These are phyloP conservation scores for Cutaneotrichosporon cyanovorans DNA, from an alignment of 1,284 basidiomycete genomes.

Conservation along the genomic window DNA sequence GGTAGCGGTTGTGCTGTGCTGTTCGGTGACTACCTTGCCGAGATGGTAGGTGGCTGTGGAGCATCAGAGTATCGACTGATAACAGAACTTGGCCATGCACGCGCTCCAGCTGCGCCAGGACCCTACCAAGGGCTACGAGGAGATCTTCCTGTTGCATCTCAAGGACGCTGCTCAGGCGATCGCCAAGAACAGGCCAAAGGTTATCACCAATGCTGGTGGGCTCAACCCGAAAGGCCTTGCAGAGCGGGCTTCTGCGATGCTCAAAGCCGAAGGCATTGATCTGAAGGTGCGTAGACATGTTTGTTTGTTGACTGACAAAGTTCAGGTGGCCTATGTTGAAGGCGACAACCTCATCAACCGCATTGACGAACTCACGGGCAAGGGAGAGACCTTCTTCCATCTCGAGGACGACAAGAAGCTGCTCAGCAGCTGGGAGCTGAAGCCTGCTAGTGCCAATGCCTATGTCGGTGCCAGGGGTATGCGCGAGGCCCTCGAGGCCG, in stretches of 20 bases:
- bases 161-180: constrained; percentile 10
- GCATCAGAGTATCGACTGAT: background rate
- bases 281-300: background rate
- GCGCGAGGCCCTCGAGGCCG: constrained; percentile 10
- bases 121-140: constrained; percentile 19
- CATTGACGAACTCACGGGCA: constrained; percentile 5
- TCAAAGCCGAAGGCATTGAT: constrained; percentile 1
- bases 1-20: constrained; percentile 7
- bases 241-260: constrained; percentile 7
- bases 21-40: constrained; percentile 20
- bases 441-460: constrained; percentile 12
- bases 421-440: constrained; percentile 8
- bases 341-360: constrained; percentile 13
- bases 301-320: no score
- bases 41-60: constrained; percentile 7
- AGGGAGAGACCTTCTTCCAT: constrained; percentile 14
- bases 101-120: constrained; percentile 14
- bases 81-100: constrained; percentile 16
- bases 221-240: constrained; percentile 18
- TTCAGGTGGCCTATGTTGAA: constrained; percentile 13
- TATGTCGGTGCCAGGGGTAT: constrained; percentile 16
- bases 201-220: constrained; percentile 21
- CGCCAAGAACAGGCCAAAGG: constrained; percentile 11
- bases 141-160: constrained; percentile 17
- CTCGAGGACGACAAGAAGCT: constrained; percentile 8